A percentile compares a stretch with the other conserved stretches of the same genome.
phyloP scores from a whole-genome alignment of 2,329 filamentous ascomycete species.

The Ceratocystis variospora region DNA sequence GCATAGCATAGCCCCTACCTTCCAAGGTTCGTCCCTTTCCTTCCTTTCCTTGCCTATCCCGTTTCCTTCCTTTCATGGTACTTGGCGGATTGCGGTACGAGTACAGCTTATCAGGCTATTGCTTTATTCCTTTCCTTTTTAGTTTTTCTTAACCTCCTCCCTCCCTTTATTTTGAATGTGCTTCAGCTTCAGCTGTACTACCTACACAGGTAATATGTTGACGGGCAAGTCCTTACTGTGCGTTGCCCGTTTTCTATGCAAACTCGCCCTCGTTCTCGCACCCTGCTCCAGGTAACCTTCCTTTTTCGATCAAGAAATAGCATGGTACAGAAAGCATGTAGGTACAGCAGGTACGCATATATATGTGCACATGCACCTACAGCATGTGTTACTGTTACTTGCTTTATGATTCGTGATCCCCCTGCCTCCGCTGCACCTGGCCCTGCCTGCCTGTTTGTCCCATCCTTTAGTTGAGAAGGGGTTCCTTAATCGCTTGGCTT shows the following conservation, averaged over 20 bases:
- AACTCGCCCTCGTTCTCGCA: neutral
- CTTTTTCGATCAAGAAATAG: neutral
- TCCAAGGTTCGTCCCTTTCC: neutral
- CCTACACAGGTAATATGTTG: neutral
- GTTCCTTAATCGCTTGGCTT: neutral
- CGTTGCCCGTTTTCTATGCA: neutral
- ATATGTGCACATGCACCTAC: neutral
- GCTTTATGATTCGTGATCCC: neutral
- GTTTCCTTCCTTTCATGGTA: slow-evolving; percentile 12
- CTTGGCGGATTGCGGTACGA: neutral
- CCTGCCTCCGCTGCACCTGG: neutral
- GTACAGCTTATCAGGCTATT: slow-evolving; percentile 1
- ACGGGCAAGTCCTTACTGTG: neutral
- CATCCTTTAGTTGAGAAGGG: neutral
- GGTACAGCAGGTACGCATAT: neutral
- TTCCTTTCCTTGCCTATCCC: slow-evolving; percentile 20
- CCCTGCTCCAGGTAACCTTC: neutral
- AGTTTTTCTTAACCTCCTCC: neutral
- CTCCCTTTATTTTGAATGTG: neutral
- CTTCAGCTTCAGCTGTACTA: neutral
- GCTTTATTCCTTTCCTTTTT: neutral
- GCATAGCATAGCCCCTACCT: neutral
- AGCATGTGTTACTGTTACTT: neutral
- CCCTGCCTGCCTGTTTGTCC: neutral
- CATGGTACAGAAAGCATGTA: neutral